Conservation (phyloP, 2,329 filamentous ascomycete genomes). For the Fusarium scirpi region DNA sequence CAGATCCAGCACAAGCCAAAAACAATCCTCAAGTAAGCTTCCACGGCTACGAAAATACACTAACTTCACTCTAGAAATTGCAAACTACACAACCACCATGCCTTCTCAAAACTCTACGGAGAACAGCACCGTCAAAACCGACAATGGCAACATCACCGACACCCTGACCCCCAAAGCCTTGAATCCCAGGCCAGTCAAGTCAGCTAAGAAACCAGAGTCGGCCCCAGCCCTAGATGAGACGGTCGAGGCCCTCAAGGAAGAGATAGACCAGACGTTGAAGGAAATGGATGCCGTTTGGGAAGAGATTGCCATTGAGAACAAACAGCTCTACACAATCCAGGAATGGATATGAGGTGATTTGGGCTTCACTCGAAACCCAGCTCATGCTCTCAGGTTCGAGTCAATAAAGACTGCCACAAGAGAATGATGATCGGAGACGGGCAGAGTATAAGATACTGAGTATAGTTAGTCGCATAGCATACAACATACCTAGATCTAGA, state of each 20-base stretch:
- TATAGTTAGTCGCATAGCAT: constrained; percentile 30
- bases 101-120: background rate
- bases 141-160: background rate
- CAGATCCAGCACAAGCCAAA: constrained; percentile 6
- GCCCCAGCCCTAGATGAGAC: background rate
- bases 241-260: constrained; percentile 10
- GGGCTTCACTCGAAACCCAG: constrained; percentile 20
- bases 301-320: constrained; percentile 8
- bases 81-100: constrained; percentile 12
- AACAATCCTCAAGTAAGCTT: constrained; percentile 6
- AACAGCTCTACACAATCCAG: background rate
- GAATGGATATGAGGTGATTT: background rate
- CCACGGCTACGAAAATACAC: background rate
- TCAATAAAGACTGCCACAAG: background rate
- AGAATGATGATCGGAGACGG: background rate
- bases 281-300: constrained; percentile 18
- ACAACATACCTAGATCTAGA: constrained; percentile 44
- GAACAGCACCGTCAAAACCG: background rate
- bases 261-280: constrained; percentile 14
- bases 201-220: background rate
- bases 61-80: constrained; percentile 2
- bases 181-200: background rate
- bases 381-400: background rate
- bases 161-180: background rate
- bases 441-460: constrained; percentile 1